Percentiles rank a stretch among this genome's conserved stretches.
Evolutionary conservation across 2,329 filamentous ascomycete genomes (phyloP).

Genomic region (Penicillium sp.): DNA sequence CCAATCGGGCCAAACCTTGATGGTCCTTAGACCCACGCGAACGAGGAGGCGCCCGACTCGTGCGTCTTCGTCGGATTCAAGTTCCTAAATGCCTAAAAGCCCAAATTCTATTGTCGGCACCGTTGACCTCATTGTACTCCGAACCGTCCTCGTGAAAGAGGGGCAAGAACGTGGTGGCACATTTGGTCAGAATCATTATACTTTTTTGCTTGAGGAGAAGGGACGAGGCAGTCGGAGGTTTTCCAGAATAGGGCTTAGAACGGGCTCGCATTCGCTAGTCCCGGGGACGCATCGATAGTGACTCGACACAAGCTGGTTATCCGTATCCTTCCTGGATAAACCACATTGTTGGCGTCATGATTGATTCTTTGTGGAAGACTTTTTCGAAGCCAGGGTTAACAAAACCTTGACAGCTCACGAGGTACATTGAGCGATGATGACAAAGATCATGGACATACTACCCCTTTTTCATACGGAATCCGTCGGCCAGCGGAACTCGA

Average conservation of each 20-base stretch:
- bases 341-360: background rate
- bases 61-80: background rate
- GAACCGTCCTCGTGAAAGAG: background rate
- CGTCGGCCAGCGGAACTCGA: constrained; percentile 5
- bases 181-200: constrained; percentile 15
- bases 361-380: background rate
- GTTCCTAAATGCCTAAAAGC: background rate
- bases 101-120: constrained; percentile 10
- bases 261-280: constrained; percentile 17
- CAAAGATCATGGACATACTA: background rate
- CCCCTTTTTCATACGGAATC: constrained; percentile 8
- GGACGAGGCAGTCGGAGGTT: constrained; percentile 19
- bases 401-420: background rate
- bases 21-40: background rate
- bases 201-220: constrained; percentile 19
- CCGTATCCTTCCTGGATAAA: background rate
- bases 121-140: constrained; percentile 11
- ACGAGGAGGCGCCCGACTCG: background rate
- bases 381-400: too few species aligned
- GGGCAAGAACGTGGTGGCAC: constrained; percentile 8
- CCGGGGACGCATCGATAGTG: background rate
- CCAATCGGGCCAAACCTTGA: constrained; percentile 18
- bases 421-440: background rate
- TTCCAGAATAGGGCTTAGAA: constrained; percentile 30
- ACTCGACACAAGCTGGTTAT: background rate